Evolutionary conservation across 768 basidiomycete genomes (phyloP), one percentile per base, ranked within the genome.

Genomic region (Suillus occidentalis): DNA sequence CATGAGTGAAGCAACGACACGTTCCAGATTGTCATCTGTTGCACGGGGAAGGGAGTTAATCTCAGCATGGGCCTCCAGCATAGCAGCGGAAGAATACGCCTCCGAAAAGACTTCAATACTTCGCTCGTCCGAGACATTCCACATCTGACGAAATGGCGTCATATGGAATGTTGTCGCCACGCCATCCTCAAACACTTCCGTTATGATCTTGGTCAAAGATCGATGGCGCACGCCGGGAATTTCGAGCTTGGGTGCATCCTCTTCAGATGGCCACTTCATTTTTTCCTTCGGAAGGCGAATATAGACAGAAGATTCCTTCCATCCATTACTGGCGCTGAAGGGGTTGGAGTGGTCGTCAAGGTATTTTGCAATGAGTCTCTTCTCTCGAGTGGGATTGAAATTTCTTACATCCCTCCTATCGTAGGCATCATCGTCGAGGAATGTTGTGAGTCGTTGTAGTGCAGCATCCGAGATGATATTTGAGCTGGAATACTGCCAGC

Each of bases 401-500:
- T 58, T 67, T 1, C 36, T 4, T n/a, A 78, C 63, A 25, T 76
- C 68, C 18, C 63, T 42, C 0, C 20, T 6, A 12, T 70, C 61
- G 62, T 77, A 77, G 39, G 40, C 2, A 2, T 42, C 40, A 16
- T 42, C 16, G 2, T 42, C 6, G 40, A 42, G 40, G 40, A 42
- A 42, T 18, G 40, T 42, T 7, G 16, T 18, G 16, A 42, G 40
- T 18, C 65, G 64, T 20, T 78, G 58, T 0, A 76, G 43, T 40
- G 77, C 76, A 3, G 25, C 53, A 13, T 64, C 55, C 0, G 78
- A 76, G 59, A 78, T 79, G 0, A n/a, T n/a, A 13, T 57, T 70
- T 3, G 72, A 75, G 1, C 73, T 73, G 25, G 67, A 67, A 58
- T 75, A 76, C 3, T 69, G 63, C 78, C 79, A 79, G 10, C 58